Conservation (phyloP, 305 asterid genomes). For the Plantago rigida region DNA sequence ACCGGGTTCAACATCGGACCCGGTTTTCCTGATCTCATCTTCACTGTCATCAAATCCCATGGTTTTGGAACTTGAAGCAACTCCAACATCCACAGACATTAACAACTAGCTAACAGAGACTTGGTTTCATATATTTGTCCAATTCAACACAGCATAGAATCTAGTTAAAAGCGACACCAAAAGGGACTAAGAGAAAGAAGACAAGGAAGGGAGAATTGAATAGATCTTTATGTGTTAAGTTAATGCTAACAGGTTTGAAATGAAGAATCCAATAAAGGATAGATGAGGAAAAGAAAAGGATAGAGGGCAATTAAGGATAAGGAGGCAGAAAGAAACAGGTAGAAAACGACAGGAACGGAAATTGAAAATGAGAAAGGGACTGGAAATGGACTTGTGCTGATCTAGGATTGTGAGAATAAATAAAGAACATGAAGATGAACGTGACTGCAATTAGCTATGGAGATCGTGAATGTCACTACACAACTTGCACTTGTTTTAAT, state of each 20-base stretch:
- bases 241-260: too few relatives aligned
- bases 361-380: background rate
- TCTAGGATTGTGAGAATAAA: background rate
- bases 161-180: constrained; percentile 7
- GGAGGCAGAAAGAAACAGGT: constrained; percentile 27
- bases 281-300: constrained; percentile 10
- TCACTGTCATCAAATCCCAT: constrained; percentile 37
- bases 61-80: constrained; percentile 32
- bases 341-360: constrained; percentile 24
- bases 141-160: too few relatives aligned
- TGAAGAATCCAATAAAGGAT: constrained; percentile 37
- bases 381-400: background rate
- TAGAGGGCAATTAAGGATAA: constrained; percentile 33
- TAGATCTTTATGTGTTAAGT: too few relatives aligned
- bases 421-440: background rate
- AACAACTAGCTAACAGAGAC: background rate
- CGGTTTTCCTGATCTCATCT: constrained; percentile 11
- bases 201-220: constrained; percentile 9
- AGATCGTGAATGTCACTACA: background rate
- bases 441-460: background rate
- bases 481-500: background rate
- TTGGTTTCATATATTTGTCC: background rate
- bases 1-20: constrained; percentile 31
- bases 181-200: constrained; percentile 23
- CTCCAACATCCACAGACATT: constrained; percentile 40